phyloP scores from a whole-genome alignment of 208 protist species.

The Acanthamoeba healyi region DNA sequence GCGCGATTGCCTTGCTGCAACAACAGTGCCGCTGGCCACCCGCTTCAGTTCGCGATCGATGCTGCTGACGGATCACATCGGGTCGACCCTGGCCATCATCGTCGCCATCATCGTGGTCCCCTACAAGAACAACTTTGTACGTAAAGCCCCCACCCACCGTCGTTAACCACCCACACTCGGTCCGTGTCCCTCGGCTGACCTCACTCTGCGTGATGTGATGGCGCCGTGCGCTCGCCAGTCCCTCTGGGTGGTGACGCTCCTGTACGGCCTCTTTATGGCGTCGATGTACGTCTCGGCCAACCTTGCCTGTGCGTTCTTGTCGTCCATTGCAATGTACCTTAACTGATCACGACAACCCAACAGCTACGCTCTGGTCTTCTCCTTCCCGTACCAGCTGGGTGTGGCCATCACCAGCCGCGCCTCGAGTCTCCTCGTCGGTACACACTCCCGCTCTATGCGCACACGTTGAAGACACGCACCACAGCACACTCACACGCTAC shows the following conservation, averaged over 20 bases:
- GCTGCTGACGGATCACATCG: slow-evolving; percentile 8
- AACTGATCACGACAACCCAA: too few relatives aligned
- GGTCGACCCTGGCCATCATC: slow-evolving; percentile 3
- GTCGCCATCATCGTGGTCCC: not conserved
- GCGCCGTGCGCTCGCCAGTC: not conserved
- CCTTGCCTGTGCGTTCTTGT: too few relatives aligned
- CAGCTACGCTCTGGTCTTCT: slow-evolving; percentile 2
- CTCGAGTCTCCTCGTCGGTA: slow-evolving; percentile 28
- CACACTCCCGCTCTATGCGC: not conserved
- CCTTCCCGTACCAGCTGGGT: not conserved
- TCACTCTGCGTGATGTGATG: not conserved
- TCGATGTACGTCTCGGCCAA: too few relatives aligned
- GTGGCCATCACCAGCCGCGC: slow-evolving; percentile 15
- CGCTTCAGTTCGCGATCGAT: not conserved
- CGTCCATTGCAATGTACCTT: too few relatives aligned
- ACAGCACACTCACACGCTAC: not conserved
- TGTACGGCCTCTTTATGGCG: slow-evolving; percentile 5
- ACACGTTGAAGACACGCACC: not conserved
- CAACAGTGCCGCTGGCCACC: slow-evolving; percentile 2
- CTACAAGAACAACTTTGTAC: not conserved
- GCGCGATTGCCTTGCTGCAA: not conserved
- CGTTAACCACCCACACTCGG: not conserved
- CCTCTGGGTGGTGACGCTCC: not conserved
- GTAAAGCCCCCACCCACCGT: not conserved
- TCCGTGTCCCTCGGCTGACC: too few relatives aligned